Evolutionary conservation across 805 yeast species (phyloP).

Genomic region (Suhomyces tanzawaensis): DNA sequence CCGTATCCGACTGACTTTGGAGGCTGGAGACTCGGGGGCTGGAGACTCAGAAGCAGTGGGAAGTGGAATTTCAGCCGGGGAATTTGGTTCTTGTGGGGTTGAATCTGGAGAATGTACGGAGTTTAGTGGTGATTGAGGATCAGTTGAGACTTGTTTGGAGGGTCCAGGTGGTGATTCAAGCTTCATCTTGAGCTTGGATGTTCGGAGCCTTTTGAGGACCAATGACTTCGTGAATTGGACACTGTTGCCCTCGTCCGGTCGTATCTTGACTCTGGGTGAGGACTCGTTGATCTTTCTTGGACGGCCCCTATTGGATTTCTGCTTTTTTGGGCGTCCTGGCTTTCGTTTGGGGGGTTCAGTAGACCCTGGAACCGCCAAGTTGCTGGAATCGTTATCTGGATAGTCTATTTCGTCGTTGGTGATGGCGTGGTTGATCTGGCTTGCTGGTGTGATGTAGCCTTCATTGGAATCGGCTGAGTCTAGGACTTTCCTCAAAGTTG

Average conservation of each 20-base stretch:
- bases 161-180: not conserved
- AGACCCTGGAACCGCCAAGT: not conserved
- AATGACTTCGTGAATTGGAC: slow-evolving; percentile 9
- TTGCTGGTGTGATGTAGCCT: slow-evolving; percentile 1
- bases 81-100: not conserved
- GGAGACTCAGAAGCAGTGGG: not conserved
- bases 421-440: not conserved
- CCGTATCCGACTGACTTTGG: not conserved
- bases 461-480: not conserved
- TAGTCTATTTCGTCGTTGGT: slow-evolving; percentile 2
- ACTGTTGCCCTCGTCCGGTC: slow-evolving; percentile 10
- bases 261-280: slow-evolving; percentile 2
- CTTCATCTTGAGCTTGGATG: not conserved
- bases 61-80: not conserved
- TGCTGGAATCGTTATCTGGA: not conserved
- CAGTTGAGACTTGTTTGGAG: not conserved
- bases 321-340: slow-evolving; percentile 4
- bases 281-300: not conserved
- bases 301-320: slow-evolving; percentile 3
- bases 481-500: not conserved
- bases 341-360: slow-evolving; percentile 4
- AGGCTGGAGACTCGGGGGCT: not conserved
- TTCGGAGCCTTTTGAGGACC: slow-evolving; percentile 5
- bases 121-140: not conserved
- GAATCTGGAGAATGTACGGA: not conserved